These are phyloP conservation scores for Trichoderma aggressivum DNA, from an alignment of 2,329 filamentous ascomycete species.

Conservation along the genomic window DNA sequence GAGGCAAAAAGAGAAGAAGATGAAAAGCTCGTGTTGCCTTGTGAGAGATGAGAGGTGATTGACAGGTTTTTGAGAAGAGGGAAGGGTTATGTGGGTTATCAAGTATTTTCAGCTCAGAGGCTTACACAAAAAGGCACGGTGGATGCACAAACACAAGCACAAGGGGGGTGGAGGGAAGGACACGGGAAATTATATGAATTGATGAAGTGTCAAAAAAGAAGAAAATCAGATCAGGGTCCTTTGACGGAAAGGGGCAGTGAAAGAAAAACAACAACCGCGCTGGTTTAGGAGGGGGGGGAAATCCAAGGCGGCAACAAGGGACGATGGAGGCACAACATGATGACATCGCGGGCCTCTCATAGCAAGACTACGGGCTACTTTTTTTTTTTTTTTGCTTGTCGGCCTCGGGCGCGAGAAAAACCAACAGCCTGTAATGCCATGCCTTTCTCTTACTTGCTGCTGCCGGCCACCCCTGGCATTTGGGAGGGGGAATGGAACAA, in stretches of 20 bases:
- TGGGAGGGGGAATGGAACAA: neutral
- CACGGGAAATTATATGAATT: conserved; percentile 4
- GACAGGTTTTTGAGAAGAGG: neutral
- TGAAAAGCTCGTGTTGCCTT: neutral
- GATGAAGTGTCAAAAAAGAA: conserved; percentile 16
- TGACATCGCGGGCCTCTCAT: conserved; percentile 9
- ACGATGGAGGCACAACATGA: conserved; percentile 13
- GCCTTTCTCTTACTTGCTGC: neutral
- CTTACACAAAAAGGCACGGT: neutral
- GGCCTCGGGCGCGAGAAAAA: neutral
- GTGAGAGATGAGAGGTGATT: neutral
- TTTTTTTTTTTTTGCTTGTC: neutral
- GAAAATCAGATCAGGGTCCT: conserved; percentile 1
- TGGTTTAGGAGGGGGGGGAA: neutral
- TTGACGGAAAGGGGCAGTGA: neutral
- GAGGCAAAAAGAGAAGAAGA: neutral
- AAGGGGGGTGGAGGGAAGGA: neutral
- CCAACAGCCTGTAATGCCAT: neutral
- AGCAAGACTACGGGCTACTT: no score
- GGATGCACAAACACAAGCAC: neutral
- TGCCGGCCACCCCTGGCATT: neutral
- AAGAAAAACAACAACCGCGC: neutral
- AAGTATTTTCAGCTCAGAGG: neutral
- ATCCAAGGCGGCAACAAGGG: neutral
- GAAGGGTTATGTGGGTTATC: neutral